Evolutionary conservation across 2,329 filamentous ascomycete genomes (phyloP).

Genomic region (Colletotrichum cereale): DNA sequence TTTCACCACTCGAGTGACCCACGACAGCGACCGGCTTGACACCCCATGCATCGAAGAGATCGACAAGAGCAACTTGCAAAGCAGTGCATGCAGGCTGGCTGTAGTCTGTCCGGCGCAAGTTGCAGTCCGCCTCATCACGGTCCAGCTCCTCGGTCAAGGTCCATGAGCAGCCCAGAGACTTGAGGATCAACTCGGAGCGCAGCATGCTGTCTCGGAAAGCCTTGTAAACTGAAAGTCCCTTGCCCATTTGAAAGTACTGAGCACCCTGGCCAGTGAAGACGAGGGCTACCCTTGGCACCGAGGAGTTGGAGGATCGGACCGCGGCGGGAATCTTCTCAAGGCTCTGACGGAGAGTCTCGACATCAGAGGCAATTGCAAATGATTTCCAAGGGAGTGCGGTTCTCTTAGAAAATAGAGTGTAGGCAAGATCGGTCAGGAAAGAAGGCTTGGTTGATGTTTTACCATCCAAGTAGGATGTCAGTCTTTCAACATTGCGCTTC

Average conservation of each 20-base stretch:
- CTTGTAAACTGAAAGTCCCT: slow-evolving; percentile 55
- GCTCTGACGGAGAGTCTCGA: slow-evolving; percentile 42
- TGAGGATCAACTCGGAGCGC: slow-evolving; percentile 41
- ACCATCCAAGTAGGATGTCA: slow-evolving; percentile 54
- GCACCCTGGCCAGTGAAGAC: slow-evolving; percentile 59
- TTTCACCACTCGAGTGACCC: slow-evolving; percentile 56
- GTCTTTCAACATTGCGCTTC: slow-evolving; percentile 52
- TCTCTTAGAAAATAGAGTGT: slow-evolving; percentile 59
- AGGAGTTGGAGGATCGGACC: slow-evolving; percentile 45
- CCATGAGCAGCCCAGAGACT: slow-evolving; percentile 38
- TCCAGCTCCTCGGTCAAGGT: slow-evolving; percentile 45
- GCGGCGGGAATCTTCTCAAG: slow-evolving; percentile 44
- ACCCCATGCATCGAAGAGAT: slow-evolving; percentile 48
- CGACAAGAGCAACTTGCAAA: slow-evolving; percentile 56
- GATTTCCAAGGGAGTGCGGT: slow-evolving; percentile 59
- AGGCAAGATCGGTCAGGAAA: slow-evolving; percentile 55
- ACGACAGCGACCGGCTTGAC: slow-evolving; percentile 48
- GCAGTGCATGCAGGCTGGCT: slow-evolving; percentile 58
- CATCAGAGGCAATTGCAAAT: slow-evolving; percentile 53
- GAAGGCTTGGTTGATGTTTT: slow-evolving; percentile 52
- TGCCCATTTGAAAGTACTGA: slow-evolving; percentile 58
- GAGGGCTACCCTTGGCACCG: slow-evolving; percentile 52
- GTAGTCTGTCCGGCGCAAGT: slow-evolving; percentile 45
- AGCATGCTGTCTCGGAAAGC: slow-evolving; percentile 54
- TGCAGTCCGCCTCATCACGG: slow-evolving; percentile 43